These are phyloP conservation scores for Thalassia testudinum DNA, from an alignment of 116 monocot species.

Conservation along the genomic window DNA sequence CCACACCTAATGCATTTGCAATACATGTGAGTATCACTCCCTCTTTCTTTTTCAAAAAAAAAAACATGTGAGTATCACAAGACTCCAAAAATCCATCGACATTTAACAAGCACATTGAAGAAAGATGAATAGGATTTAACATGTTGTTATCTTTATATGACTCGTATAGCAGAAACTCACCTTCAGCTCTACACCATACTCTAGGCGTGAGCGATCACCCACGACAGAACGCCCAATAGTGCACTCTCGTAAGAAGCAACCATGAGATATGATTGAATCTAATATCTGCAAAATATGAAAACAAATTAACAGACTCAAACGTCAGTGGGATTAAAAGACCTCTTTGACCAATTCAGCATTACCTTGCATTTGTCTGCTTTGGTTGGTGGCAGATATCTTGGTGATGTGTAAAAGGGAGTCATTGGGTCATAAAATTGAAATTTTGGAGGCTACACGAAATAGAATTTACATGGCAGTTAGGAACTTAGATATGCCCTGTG, in stretches of 20 bases:
- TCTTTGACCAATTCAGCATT: neutral
- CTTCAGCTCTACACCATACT: constrained; percentile 57
- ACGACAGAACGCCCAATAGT: constrained; percentile 55
- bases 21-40: too few species aligned
- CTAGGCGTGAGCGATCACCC: constrained; percentile 74
- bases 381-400: constrained; percentile 54
- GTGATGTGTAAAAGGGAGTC: constrained; percentile 65
- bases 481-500: neutral
- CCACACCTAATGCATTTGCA: too few species aligned
- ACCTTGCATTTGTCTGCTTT: constrained; percentile 68
- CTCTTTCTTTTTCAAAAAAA: too few species aligned
- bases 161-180: too few species aligned
- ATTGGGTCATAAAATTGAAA: constrained; percentile 62
- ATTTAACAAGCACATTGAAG: too few species aligned
- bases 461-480: neutral
- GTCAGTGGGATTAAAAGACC: too few species aligned
- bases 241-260: constrained; percentile 84
- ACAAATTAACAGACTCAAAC: too few species aligned
- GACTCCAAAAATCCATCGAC: too few species aligned
- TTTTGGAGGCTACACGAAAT: constrained; percentile 30
- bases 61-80: too few species aligned
- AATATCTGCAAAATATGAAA: constrained; percentile 29
- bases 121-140: too few species aligned
- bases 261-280: constrained; percentile 81
- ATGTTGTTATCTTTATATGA: too few species aligned